Evolutionary conservation across 176 grass and related monocot genomes (phyloP).

Genomic region (Zoysia japonica): DNA sequence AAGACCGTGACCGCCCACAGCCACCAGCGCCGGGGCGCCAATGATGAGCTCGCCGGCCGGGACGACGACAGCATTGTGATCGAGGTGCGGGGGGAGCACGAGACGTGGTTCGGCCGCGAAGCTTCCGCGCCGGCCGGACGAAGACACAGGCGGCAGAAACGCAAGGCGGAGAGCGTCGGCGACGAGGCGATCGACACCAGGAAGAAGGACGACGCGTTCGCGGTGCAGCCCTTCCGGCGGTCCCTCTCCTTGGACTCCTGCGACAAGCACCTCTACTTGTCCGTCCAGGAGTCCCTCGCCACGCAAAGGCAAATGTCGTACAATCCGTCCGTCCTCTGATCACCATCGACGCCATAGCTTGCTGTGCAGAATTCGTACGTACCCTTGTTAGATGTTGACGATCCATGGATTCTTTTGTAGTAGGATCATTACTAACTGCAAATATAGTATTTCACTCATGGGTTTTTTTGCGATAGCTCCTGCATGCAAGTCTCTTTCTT

Average conservation of each 20-base stretch:
- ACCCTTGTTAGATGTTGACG: neutral
- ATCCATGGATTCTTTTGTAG: constrained; percentile 30
- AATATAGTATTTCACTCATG: neutral
- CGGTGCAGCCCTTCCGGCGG: constrained; percentile 64
- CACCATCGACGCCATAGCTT: constrained; percentile 5
- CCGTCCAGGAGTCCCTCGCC: constrained; percentile 56
- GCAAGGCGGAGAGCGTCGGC: constrained; percentile 53
- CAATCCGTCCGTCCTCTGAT: neutral
- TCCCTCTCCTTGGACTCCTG: constrained; percentile 81
- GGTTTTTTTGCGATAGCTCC: neutral
- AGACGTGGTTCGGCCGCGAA: constrained; percentile 23
- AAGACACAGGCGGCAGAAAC: neutral
- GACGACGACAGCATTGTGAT: constrained; percentile 43
- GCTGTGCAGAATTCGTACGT: constrained; percentile 8
- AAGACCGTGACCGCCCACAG: neutral
- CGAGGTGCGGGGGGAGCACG: constrained; percentile 53
- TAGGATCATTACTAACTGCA: neutral
- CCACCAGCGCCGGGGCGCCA: constrained; percentile 7
- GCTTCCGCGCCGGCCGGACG: neutral
- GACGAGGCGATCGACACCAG: constrained; percentile 79
- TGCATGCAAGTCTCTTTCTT: neutral
- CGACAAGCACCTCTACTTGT: constrained; percentile 63
- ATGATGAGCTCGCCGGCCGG: neutral
- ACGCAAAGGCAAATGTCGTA: constrained; percentile 24
- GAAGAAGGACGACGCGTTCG: constrained; percentile 52